Percentiles rank a stretch among this genome's conserved stretches.
These are phyloP conservation scores for Chloranthus sessilifolius DNA, from an alignment of 164 flowering plant genomes.

Conservation along the genomic window DNA sequence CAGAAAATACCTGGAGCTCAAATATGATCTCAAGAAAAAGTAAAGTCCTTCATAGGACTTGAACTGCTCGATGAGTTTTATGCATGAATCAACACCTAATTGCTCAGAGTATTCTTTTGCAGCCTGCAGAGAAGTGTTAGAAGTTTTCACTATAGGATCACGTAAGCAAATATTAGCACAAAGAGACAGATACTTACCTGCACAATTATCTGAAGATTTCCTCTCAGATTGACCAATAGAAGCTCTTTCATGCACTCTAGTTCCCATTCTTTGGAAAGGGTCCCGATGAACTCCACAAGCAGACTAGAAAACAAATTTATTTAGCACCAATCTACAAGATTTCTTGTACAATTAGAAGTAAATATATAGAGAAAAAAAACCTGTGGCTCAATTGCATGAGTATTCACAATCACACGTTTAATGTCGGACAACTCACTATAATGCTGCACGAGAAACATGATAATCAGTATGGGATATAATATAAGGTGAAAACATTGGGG, in stretches of 20 bases:
- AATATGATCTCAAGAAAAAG: slow-evolving; percentile 92
- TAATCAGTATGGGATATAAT: slow-evolving; percentile 5
- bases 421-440: slow-evolving; percentile 91
- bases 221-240: slow-evolving; percentile 83
- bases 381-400: slow-evolving; percentile 99
- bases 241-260: slow-evolving; percentile 99
- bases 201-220: slow-evolving; percentile 98
- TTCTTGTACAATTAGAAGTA: neutral
- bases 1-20: slow-evolving; percentile 81
- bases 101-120: slow-evolving; percentile 98
- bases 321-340: slow-evolving; percentile 12
- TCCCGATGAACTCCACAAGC: slow-evolving; percentile 97
- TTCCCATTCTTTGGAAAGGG: slow-evolving; percentile 97
- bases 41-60: slow-evolving; percentile 97
- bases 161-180: neutral
- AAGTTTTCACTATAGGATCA: neutral
- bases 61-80: slow-evolving; percentile 95
- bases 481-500: no score
- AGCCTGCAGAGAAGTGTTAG: slow-evolving; percentile 37
- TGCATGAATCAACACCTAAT: slow-evolving; percentile 90
- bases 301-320: slow-evolving; percentile 50
- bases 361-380: slow-evolving; percentile 25
- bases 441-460: slow-evolving; percentile 59
- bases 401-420: slow-evolving; percentile 96
- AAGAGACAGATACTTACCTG: slow-evolving; percentile 45